Base-by-base conservation (phyloP, 192 early-diverging fungal genomes). In the Linnemannia schmuckeri region DNA sequence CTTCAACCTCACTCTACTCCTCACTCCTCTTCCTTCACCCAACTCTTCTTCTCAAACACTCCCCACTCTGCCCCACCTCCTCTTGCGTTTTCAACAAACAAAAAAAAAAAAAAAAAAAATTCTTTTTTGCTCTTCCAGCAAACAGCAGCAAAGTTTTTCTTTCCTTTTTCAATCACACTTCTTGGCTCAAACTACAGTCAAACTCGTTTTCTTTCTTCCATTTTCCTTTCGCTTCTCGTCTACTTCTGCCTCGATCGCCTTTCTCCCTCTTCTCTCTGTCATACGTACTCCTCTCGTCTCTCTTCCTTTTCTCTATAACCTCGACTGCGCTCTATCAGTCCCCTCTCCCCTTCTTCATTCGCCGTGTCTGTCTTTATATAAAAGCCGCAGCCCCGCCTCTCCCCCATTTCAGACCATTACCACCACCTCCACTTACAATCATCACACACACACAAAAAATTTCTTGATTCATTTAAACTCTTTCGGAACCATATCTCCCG, bases 391-490 rank as follows among this genome's bases (percentile, higher is more conserved):
- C n/a, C 41, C 44, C 35, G 20, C 61, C 40, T 66, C 63, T 18
- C n/a, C 18, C 12, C n/a, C 3, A 27, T 3, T n/a, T 24, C 47
- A 7, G 6, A 37, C 61, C 27, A 20, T 18, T 24, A 4, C 27
- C 8, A 41, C 40, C 8, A 35, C 37, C 9, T 40, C 54, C 38
- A 54, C 20, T 35, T 49, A 47, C 63, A 69, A 22, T 6, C 49
- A 52, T 24, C 37, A 76, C 24, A n/a, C 6, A 33, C 20, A 76
- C 17, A 35, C 6, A 76, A 42, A 54, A 76, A 76, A 54, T 40
- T 76, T 78, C 76, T 78, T 78, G 76, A 70, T 78, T 68, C 66
- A 41, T 78, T 78, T 80, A 72, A 66, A 73, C 49, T 73, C 38
- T 42, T 72, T 72, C 42, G 27, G 24, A 38, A 13, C 70, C 24